phyloP scores from a whole-genome alignment of 2,329 filamentous ascomycete genomes.

The Ascochyta koolunga region DNA sequence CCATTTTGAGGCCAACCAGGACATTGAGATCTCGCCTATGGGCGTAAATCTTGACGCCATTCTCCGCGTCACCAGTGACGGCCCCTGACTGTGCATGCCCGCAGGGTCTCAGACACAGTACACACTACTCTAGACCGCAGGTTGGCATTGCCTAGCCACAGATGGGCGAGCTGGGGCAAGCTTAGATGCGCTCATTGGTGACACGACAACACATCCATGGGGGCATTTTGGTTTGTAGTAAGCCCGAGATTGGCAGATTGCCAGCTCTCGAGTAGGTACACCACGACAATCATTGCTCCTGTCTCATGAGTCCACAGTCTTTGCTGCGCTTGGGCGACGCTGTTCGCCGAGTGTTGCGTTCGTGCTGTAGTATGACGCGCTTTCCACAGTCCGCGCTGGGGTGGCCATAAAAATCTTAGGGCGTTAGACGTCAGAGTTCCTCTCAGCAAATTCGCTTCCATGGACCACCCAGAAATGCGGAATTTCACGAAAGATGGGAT shows the following conservation, averaged over 20 bases:
- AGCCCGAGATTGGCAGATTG: not conserved
- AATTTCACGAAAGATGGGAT: constrained; percentile 2
- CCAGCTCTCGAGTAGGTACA: no score
- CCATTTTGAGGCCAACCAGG: constrained; percentile 11
- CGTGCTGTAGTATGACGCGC: constrained; percentile 1
- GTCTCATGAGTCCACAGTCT: no score
- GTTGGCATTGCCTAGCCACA: constrained; percentile 11
- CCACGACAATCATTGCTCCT: no score
- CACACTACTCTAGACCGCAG: constrained; percentile 17
- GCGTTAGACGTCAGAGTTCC: constrained; percentile 9
- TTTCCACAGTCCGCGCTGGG: not conserved
- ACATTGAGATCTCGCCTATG: constrained; percentile 1
- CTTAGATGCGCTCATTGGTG: constrained; percentile 17
- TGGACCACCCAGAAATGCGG: constrained; percentile 20
- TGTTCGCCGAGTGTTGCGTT: not conserved
- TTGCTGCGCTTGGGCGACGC: not conserved
- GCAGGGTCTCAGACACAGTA: constrained; percentile 24
- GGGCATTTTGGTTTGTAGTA: constrained; percentile 1
- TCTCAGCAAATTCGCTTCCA: constrained; percentile 1
- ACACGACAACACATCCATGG: not conserved
- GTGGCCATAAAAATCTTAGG: not conserved
- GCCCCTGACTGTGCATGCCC: constrained; percentile 18
- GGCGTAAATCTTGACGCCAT: constrained; percentile 14
- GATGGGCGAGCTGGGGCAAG: constrained; percentile 1
- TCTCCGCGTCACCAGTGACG: constrained; percentile 24